Base-by-base conservation (phyloP, 2,329 filamentous ascomycete genomes). In the Talaromyces verruculosus region DNA sequence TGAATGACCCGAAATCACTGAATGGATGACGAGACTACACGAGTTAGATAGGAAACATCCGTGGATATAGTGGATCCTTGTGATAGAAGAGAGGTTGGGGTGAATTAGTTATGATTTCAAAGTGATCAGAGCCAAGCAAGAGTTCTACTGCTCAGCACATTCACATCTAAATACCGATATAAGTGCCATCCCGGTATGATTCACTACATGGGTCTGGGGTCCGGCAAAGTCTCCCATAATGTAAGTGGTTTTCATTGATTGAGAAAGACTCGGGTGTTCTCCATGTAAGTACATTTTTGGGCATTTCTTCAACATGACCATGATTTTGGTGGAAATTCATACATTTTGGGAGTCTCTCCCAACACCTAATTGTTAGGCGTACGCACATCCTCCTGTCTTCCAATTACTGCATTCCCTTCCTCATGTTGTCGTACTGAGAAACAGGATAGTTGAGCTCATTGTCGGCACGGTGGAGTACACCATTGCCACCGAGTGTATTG, bases 391-490 rank as follows among this genome's bases (percentile, higher is more conserved):
- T n/a, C n/a, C n/a, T n/a, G n/a, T n/a, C n/a, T n/a, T n/a, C n/a
- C n/a, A n/a, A n/a, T n/a, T 55, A 65, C 11, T 47, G 17, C 64
- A 65, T 65, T 5, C 81, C 80, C 7, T 74, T 76, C 68, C 75
- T 78, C 65, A 86, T 61, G 71, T 87, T 88, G 19, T 85, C 83
- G 69, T 83, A 88, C 70, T 81, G 78, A 19, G 81, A 85, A 49
- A 81, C 75, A 1, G 84, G 84, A 72, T 85, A 87, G 43, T 77
- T 72, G 64, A 86, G 69, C 58, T 78, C 75, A 69, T 88, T 88
- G 66, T 77, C 65, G 33, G 69, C 74, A 37, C 78, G 75, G 69
- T 87, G 83, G 68, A 87, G 74, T 30, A 68, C 68, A 22, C 68
- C 65, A 0, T 60, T 63, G 13, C 77, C 77, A n/a, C 78, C 77